phyloP scores from a whole-genome alignment of 129 eudicot species.

The Flaveria brownii region DNA sequence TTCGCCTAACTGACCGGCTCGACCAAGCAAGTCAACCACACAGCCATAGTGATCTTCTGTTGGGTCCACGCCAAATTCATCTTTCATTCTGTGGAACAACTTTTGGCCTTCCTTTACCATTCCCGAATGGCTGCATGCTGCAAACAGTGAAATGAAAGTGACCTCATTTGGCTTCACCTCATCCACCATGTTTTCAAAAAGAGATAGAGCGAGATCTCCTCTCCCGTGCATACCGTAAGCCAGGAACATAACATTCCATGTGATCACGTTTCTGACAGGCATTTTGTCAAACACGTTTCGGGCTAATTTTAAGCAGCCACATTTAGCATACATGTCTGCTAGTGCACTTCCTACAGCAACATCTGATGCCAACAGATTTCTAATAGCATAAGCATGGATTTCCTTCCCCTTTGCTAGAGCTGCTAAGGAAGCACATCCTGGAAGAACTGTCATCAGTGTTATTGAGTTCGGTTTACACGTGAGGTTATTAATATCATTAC shows the following conservation, averaged over 20 bases:
- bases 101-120: conserved; percentile 67
- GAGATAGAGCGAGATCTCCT: conserved; percentile 63
- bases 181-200: conserved; percentile 50
- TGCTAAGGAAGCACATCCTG: conserved; percentile 85
- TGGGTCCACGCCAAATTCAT: conserved; percentile 56
- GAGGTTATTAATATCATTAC: conserved; percentile 8
- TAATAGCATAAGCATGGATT: conserved; percentile 73
- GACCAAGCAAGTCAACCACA: conserved; percentile 78
- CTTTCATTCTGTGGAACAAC: conserved; percentile 63
- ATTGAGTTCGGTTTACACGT: conserved; percentile 55
- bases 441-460: conserved; percentile 77
- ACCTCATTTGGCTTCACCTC: conserved; percentile 71
- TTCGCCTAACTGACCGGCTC: conserved; percentile 73
- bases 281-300: conserved; percentile 54
- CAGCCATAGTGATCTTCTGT: conserved; percentile 78
- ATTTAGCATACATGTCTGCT: conserved; percentile 81
- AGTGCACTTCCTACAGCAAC: conserved; percentile 84
- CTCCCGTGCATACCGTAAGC: conserved; percentile 91
- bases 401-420: conserved; percentile 83
- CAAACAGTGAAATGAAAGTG: conserved; percentile 70
- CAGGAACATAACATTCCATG: conserved; percentile 85
- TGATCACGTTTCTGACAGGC: conserved; percentile 69
- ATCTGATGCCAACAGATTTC: conserved; percentile 58
- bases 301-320: conserved; percentile 70
- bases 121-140: conserved; percentile 83